Base-by-base conservation (phyloP, 2,329 filamentous ascomycete species). In the Biscogniauxia mediterranea region DNA sequence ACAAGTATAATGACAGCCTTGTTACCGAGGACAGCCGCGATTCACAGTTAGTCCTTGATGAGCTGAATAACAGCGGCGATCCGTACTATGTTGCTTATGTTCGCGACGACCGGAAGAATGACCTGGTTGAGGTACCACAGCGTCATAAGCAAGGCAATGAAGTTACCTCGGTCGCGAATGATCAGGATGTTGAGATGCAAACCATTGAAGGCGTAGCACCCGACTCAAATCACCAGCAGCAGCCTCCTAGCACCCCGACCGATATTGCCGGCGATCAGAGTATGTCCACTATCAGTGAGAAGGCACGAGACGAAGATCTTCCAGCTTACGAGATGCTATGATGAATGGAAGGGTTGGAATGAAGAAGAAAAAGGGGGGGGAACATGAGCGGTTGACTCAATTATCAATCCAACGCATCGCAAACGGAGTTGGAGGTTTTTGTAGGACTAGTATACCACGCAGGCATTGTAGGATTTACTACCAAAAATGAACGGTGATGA, bases 1-100 rank as follows among this genome's bases (percentile, higher is more conserved):
- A 93, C 60, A 92, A 91, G 71, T 99, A 97, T 81, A 99, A 99
- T 73, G 95, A 99, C 71, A 89, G 89, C 58, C 83, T 83, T 17
- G 93, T 99, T 23, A 88, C 85, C 2, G 86, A 91, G 65, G 80
- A 83, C 61, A 83, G 87, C 25, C 79, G 81, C 15, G 84, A 91
- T 69, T 81, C 84, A 7, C 80, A 81, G 17, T 85, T 89, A 55
- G 91, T 97, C 50, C 88, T 95, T 65, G 81, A 85, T 23, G 82
- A 85, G 63, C 81, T 91, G 55, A 87, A 85, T 62, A 83, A 79
- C 11, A 88, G 78, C 76, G 91, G 92, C 4, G 93, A 92, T 55
- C 92, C 92, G 1, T 93, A 92, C 72, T 92, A 90, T 72, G 83
- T 95, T 21, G 92, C 93, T 51, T 96, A 96, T 69, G 88, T 96